Conservation (phyloP, 2,329 filamentous ascomycete species). For the Elsinoe fawcettii region DNA sequence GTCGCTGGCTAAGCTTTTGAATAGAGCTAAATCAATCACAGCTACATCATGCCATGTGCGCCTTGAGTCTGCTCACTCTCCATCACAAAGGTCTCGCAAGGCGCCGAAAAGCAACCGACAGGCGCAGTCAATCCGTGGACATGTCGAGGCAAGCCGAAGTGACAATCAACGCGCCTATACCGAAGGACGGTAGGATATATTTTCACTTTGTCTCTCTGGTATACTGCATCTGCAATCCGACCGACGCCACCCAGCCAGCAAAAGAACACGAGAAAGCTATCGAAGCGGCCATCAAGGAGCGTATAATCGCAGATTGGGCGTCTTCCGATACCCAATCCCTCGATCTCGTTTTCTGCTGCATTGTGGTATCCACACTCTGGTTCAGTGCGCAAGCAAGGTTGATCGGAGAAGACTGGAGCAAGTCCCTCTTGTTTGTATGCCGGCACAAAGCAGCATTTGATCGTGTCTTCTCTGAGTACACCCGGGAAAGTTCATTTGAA, state of each 20-base stretch:
- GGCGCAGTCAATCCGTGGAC: not conserved
- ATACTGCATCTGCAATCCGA: not conserved
- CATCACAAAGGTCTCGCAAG: not conserved
- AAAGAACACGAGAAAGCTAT: not conserved
- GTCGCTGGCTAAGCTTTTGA: not conserved
- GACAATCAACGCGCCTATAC: not conserved
- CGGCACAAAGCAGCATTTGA: not conserved
- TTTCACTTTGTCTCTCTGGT: not conserved
- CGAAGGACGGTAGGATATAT: not conserved
- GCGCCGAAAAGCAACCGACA: not conserved
- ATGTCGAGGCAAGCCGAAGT: not conserved
- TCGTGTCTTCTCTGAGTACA: not conserved
- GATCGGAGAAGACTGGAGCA: not conserved
- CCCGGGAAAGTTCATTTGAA: not conserved
- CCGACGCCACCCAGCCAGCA: not conserved
- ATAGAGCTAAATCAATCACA: not conserved
- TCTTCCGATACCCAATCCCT: not conserved
- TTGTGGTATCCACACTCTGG: not conserved
- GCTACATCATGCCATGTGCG: not conserved
- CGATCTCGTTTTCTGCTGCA: not conserved
- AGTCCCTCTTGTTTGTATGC: not conserved
- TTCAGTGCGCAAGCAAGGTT: not conserved
- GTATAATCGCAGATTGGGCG: not conserved
- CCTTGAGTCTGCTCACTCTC: not conserved
- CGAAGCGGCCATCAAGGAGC: not conserved